A percentile compares a stretch with the other conserved stretches of the same genome.
These are phyloP conservation scores for Arthrobotrys megalospora DNA, from an alignment of 2,329 filamentous ascomycete species.

Conservation along the genomic window DNA sequence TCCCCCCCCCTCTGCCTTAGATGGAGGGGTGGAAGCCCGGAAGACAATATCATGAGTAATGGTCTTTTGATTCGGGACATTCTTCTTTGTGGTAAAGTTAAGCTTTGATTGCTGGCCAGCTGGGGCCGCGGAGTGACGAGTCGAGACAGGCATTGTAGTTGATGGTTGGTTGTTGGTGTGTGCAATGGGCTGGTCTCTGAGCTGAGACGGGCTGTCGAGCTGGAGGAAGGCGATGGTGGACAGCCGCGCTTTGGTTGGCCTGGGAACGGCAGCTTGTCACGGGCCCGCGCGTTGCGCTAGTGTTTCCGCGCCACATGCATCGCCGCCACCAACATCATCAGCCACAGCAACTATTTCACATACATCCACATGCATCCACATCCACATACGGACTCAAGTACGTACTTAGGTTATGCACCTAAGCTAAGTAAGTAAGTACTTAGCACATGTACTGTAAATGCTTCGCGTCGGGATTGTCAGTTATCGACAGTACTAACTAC, in stretches of 20 bases:
- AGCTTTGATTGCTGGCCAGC: conserved; percentile 50
- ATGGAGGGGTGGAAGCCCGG: conserved; percentile 4
- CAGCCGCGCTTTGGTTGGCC: conserved; percentile 20
- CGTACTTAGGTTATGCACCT: background rate
- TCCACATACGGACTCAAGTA: background rate
- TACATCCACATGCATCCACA: no score
- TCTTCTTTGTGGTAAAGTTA: conserved; percentile 52
- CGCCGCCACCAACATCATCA: background rate
- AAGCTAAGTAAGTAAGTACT: background rate
- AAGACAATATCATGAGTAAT: conserved; percentile 60
- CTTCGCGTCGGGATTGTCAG: no score
- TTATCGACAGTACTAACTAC: no score
- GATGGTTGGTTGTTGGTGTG: background rate
- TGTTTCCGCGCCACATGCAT: background rate
- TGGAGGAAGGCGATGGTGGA: background rate
- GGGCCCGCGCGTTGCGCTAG: background rate
- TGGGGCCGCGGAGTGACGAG: conserved; percentile 38
- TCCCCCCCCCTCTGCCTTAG: conserved; percentile 55
- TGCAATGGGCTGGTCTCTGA: background rate
- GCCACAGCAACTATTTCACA: conserved; percentile 7
- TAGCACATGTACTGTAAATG: no score
- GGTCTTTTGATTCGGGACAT: conserved; percentile 61
- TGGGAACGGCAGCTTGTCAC: conserved; percentile 29
- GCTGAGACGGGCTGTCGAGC: background rate
- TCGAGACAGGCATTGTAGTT: conserved; percentile 48